phyloP scores from a whole-genome alignment of 2,329 filamentous ascomycete species.

The Fusarium pseudonygamai region DNA sequence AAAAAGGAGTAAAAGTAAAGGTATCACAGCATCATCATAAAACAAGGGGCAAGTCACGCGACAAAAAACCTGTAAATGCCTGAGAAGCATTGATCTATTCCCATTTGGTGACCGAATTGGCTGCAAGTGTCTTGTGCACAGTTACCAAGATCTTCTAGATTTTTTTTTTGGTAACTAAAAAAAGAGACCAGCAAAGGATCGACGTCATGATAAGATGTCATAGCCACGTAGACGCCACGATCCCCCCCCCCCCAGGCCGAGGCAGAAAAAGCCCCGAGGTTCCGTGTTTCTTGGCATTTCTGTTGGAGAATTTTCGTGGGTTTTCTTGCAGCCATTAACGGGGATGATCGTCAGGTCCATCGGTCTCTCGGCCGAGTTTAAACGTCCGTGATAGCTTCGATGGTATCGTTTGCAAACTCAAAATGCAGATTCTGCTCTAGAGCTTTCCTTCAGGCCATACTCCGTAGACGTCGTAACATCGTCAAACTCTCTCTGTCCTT shows the following conservation, averaged over 20 bases:
- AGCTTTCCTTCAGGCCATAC: no score
- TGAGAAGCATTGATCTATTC: slow-evolving; percentile 24
- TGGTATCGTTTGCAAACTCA: background rate
- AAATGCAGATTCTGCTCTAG: background rate
- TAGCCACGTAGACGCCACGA: background rate
- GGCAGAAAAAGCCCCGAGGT: slow-evolving; percentile 5
- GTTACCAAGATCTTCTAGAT: slow-evolving; percentile 19
- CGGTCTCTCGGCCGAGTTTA: slow-evolving; percentile 34
- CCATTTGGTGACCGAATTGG: slow-evolving; percentile 37
- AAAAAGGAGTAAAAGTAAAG: background rate
- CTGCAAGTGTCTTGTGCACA: slow-evolving; percentile 40
- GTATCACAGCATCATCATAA: background rate
- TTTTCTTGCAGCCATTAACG: background rate
- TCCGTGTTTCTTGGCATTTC: slow-evolving; percentile 11
- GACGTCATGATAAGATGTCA: slow-evolving; percentile 29
- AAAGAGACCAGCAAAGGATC: background rate
- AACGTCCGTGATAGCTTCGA: background rate
- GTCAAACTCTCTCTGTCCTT: background rate
- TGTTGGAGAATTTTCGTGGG: background rate
- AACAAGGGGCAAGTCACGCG: slow-evolving; percentile 38
- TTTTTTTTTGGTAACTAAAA: background rate
- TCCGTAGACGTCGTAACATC: background rate
- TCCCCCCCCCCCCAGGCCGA: slow-evolving; percentile 1
- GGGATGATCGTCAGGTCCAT: slow-evolving; percentile 12
- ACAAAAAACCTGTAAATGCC: slow-evolving; percentile 20